Evolutionary conservation across 179 eudicot genomes (phyloP).

Genomic region (Silene vulgaris): DNA sequence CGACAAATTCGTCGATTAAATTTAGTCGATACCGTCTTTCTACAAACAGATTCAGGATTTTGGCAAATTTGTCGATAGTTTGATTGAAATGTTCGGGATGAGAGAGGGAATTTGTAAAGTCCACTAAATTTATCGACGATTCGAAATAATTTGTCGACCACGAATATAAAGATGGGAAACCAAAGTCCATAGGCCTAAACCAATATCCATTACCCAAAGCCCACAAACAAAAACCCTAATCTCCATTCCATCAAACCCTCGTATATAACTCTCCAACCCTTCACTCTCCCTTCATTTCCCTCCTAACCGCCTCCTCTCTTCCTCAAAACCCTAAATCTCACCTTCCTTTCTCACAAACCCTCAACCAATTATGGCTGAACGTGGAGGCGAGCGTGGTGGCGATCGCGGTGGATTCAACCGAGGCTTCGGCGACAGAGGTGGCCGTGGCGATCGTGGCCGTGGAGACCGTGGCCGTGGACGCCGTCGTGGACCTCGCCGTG

Average conservation of each 20-base stretch:
- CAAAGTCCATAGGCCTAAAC: too few relatives aligned
- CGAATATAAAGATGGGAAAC: too few relatives aligned
- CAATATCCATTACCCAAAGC: not conserved
- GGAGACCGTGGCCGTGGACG: conserved; percentile 53
- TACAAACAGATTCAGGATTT: too few relatives aligned
- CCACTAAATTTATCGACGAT: too few relatives aligned
- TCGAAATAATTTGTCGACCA: too few relatives aligned
- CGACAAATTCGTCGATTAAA: too few relatives aligned
- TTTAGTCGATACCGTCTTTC: too few relatives aligned
- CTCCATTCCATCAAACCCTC: not conserved
- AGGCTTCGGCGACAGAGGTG: conserved; percentile 29
- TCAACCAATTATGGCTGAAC: conserved; percentile 39
- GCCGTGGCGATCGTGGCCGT: conserved; percentile 28
- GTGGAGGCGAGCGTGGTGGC: conserved; percentile 20
- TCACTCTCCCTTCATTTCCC: not conserved
- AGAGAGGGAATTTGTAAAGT: too few relatives aligned
- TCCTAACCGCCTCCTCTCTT: not conserved
- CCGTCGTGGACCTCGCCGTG: conserved; percentile 53
- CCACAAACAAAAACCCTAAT: not conserved
- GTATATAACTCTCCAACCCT: not conserved
- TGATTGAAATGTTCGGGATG: too few relatives aligned
- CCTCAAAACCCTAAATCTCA: not conserved
- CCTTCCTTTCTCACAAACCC: not conserved
- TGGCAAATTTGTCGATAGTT: too few relatives aligned
- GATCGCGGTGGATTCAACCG: conserved; percentile 33